A percentile compares a stretch with the other conserved stretches of the same genome.
Evolutionary conservation across 176 grass and related monocot species (phyloP).

Genomic region (Luzula sylvatica): DNA sequence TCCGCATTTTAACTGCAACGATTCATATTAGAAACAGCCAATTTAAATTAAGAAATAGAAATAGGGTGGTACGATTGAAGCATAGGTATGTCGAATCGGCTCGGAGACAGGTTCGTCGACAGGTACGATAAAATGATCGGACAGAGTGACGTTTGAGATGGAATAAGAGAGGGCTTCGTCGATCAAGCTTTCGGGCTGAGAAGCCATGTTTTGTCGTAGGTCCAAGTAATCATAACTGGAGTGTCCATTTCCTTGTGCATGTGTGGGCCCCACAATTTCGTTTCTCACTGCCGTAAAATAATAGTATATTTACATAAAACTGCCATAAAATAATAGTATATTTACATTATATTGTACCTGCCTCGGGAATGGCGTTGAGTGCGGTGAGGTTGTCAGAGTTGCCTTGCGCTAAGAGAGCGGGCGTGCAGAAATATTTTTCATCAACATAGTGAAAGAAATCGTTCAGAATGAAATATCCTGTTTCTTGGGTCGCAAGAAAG

Average conservation of each 20-base stretch:
- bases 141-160: slow-evolving; percentile 16
- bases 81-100: slow-evolving; percentile 12
- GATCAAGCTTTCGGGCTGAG: slow-evolving; percentile 11
- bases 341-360: slow-evolving; percentile 17
- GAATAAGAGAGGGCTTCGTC: slow-evolving; percentile 17
- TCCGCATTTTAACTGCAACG: slow-evolving; percentile 9
- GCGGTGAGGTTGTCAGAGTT: slow-evolving; percentile 2
- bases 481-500: slow-evolving; percentile 69
- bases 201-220: not conserved
- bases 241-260: not conserved
- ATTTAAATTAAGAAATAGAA: not conserved
- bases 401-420: slow-evolving; percentile 13
- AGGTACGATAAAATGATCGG: slow-evolving; percentile 2
- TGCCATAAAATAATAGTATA: no score
- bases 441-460: slow-evolving; percentile 84
- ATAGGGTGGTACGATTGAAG: slow-evolving; percentile 22
- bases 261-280: slow-evolving; percentile 4
- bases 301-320: no score
- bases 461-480: slow-evolving; percentile 67
- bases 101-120: not conserved
- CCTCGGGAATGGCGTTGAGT: not conserved
- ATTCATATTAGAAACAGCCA: not conserved
- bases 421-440: slow-evolving; percentile 44
- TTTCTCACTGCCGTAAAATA: no score
- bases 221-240: slow-evolving; percentile 11